Evolutionary conservation across 352 stramenopile genomes (phyloP).

Genomic region (Pythium angustatum): DNA sequence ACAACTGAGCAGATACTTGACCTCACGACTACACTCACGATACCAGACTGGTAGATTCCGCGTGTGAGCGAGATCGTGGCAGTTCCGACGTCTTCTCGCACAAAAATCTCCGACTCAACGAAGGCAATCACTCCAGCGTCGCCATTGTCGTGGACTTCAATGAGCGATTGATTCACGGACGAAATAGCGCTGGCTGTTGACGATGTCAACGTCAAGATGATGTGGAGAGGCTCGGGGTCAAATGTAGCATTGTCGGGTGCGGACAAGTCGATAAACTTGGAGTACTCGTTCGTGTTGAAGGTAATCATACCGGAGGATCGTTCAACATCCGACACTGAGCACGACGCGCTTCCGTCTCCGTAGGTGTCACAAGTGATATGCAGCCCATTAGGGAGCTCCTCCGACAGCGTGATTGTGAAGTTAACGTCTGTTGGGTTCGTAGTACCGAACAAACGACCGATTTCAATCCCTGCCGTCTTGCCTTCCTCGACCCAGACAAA

Average conservation of each 20-base stretch:
- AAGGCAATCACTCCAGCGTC: constrained; percentile 42
- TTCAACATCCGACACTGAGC: constrained; percentile 7
- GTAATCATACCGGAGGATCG: neutral
- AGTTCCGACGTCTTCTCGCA: constrained; percentile 25
- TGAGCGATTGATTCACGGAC: constrained; percentile 6
- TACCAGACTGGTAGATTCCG: constrained; percentile 11
- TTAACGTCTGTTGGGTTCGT: constrained; percentile 9
- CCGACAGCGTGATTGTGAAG: constrained; percentile 8
- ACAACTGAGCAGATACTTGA: constrained; percentile 40
- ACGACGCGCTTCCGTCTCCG: constrained; percentile 20
- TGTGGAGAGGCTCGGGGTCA: constrained; percentile 25
- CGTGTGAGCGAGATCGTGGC: constrained; percentile 22
- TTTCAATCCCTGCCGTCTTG: constrained; percentile 10
- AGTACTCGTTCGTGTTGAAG: constrained; percentile 13
- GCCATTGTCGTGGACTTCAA: constrained; percentile 38
- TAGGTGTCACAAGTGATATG: constrained; percentile 3
- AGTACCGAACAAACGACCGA: constrained; percentile 26
- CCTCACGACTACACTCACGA: constrained; percentile 30
- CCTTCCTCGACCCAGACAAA: constrained; percentile 29
- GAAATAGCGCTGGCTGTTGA: constrained; percentile 26
- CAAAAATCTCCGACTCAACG: constrained; percentile 3
- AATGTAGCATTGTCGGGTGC: constrained; percentile 35
- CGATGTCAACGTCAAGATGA: constrained; percentile 29
- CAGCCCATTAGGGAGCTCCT: neutral
- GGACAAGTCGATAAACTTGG: constrained; percentile 28